Percentiles rank a stretch among this genome's conserved stretches.
Conservation (phyloP, 495 filamentous ascomycete species). For the Haplographium delicatum region DNA sequence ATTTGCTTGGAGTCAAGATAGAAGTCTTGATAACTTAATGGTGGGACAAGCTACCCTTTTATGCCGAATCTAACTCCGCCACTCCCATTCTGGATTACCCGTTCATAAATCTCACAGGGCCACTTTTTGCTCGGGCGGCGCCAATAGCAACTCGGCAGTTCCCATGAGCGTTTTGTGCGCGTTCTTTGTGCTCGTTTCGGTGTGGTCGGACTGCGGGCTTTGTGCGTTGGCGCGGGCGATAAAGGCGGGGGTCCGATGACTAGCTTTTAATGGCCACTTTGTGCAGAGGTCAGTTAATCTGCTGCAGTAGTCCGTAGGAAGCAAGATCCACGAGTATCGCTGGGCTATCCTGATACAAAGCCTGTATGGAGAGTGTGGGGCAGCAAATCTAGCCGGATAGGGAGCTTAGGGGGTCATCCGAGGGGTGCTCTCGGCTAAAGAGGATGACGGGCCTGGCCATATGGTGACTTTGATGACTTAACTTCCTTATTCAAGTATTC, state of each 20-base stretch:
- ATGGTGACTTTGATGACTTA: neutral
- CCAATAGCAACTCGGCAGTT: neutral
- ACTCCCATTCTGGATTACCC: neutral
- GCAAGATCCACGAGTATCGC: neutral
- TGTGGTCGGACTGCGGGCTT: neutral
- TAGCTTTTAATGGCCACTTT: neutral
- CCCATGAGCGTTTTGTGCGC: neutral
- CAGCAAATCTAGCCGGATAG: neutral
- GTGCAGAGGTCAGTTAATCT: neutral
- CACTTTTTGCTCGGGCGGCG: neutral
- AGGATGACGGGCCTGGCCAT: too few species aligned
- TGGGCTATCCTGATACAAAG: neutral
- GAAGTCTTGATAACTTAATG: too few species aligned
- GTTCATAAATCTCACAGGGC: neutral
- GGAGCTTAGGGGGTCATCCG: neutral
- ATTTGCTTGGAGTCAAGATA: neutral
- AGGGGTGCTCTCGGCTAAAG: neutral
- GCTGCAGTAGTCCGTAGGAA: neutral
- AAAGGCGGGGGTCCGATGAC: neutral
- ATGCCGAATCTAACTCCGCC: neutral
- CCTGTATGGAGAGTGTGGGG: neutral
- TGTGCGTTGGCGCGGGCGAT: neutral
- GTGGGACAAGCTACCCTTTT: constrained; percentile 1
- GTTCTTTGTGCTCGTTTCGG: neutral
- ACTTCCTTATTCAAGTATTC: too few species aligned